Evolutionary conservation across 2,329 filamentous ascomycete genomes (phyloP).

Genomic region (Penicillium sp.): DNA sequence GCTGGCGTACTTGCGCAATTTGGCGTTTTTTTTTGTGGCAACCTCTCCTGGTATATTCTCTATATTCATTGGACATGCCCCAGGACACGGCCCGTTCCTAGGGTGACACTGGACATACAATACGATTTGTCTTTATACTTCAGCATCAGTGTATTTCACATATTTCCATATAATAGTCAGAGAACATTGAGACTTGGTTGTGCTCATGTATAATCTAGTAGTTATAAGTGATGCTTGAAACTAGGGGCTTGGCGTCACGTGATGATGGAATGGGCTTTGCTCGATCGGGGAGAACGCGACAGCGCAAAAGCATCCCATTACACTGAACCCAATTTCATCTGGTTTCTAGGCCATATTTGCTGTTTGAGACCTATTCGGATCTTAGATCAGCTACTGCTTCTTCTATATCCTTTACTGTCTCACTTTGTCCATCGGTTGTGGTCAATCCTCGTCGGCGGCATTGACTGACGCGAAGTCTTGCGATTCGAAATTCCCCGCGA

Average conservation of each 20-base stretch:
- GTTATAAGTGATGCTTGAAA: conserved; percentile 6
- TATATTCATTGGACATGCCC: conserved; percentile 10
- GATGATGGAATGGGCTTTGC: conserved; percentile 30
- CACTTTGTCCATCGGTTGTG: conserved; percentile 4
- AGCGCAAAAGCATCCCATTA: conserved; percentile 23
- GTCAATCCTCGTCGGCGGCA: conserved; percentile 17
- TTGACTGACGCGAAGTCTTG: conserved; percentile 24
- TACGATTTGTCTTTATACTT: background rate
- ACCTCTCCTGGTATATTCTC: conserved; percentile 8
- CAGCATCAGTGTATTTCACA: background rate
- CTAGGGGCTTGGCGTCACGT: conserved; percentile 22
- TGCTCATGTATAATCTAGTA: no score
- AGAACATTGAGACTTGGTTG: no score
- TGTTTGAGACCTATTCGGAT: background rate
- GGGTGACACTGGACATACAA: conserved; percentile 10
- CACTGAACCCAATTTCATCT: conserved; percentile 4
- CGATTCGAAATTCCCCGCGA: conserved; percentile 21
- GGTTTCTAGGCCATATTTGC: background rate
- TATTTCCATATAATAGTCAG: no score
- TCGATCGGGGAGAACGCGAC: conserved; percentile 34
- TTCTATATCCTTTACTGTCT: background rate
- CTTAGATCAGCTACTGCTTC: background rate
- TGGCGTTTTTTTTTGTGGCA: conserved; percentile 11
- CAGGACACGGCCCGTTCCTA: background rate
- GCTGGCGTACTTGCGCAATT: conserved; percentile 20